Conservation (phyloP, 495 filamentous ascomycete genomes). For the Achaetomiella virescens region DNA sequence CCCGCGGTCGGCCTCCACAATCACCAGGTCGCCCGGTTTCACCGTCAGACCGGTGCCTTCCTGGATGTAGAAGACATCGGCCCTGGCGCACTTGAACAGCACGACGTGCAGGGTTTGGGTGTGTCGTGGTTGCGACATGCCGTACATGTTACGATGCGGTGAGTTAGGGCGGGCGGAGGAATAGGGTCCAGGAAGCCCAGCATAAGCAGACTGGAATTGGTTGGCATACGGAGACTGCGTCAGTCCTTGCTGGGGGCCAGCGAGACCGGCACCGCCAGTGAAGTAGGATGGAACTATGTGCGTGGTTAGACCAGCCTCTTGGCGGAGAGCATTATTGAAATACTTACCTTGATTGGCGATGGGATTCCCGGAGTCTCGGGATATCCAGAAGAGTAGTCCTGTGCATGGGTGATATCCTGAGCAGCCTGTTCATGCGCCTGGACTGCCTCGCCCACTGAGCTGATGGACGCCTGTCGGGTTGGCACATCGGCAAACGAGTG, state of each 20-base stretch:
- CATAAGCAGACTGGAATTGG: slow-evolving; percentile 37
- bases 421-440: slow-evolving; percentile 37
- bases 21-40: slow-evolving; percentile 86
- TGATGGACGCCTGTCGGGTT: slow-evolving; percentile 63
- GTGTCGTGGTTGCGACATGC: slow-evolving; percentile 59
- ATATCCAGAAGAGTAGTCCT: slow-evolving; percentile 32
- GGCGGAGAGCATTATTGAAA: not conserved
- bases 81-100: slow-evolving; percentile 88
- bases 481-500: slow-evolving; percentile 90
- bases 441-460: slow-evolving; percentile 53
- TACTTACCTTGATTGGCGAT: slow-evolving; percentile 32
- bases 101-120: slow-evolving; percentile 88
- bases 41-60: slow-evolving; percentile 89
- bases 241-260: slow-evolving; percentile 33
- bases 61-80: slow-evolving; percentile 94
- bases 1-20: slow-evolving; percentile 94
- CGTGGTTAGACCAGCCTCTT: slow-evolving; percentile 20
- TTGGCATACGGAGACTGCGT: slow-evolving; percentile 33
- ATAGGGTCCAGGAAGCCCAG: slow-evolving; percentile 49
- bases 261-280: slow-evolving; percentile 27
- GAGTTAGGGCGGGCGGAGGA: slow-evolving; percentile 46
- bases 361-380: slow-evolving; percentile 30
- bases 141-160: slow-evolving; percentile 56
- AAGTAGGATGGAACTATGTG: slow-evolving; percentile 46
- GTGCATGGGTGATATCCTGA: slow-evolving; percentile 34